Evolutionary conservation across 257 asterid genomes (phyloP).

Genomic region (Paulownia fortunei): DNA sequence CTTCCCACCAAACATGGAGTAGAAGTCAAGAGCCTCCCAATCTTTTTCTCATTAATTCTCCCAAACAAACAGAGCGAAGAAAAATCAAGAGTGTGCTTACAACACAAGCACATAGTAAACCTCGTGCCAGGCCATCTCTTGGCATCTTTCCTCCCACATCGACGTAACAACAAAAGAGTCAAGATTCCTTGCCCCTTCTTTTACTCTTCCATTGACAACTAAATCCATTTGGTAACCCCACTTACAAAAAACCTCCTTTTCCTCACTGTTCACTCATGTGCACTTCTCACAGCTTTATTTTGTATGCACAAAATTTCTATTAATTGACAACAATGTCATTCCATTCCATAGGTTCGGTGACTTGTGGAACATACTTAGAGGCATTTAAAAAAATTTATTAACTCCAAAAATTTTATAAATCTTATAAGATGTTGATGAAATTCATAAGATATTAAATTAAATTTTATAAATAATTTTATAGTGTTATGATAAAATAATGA

Average conservation of each 20-base stretch:
- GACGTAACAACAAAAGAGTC: slow-evolving; percentile 52
- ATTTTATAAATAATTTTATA: no score
- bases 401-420: no score
- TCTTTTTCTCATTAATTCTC: slow-evolving; percentile 7
- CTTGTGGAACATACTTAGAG: background rate
- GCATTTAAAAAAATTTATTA: no score
- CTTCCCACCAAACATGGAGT: background rate
- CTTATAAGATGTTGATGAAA: no score
- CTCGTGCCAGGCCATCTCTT: slow-evolving; percentile 35
- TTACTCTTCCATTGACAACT: slow-evolving; percentile 62
- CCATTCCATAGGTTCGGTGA: background rate
- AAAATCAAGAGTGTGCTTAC: slow-evolving; percentile 22
- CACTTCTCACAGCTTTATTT: slow-evolving; percentile 8
- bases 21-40: slow-evolving; percentile 10
- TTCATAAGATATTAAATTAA: no score
- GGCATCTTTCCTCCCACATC: slow-evolving; percentile 34
- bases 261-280: slow-evolving; percentile 46
- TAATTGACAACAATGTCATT: slow-evolving; percentile 12
- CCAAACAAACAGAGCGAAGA: background rate
- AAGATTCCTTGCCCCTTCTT: slow-evolving; percentile 69
- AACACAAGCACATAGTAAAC: slow-evolving; percentile 39
- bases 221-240: slow-evolving; percentile 45
- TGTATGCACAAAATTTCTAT: slow-evolving; percentile 22
- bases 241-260: slow-evolving; percentile 1
- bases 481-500: no score